Conservation (phyloP, 805 yeast genomes). For the Ogataea naganishii region DNA sequence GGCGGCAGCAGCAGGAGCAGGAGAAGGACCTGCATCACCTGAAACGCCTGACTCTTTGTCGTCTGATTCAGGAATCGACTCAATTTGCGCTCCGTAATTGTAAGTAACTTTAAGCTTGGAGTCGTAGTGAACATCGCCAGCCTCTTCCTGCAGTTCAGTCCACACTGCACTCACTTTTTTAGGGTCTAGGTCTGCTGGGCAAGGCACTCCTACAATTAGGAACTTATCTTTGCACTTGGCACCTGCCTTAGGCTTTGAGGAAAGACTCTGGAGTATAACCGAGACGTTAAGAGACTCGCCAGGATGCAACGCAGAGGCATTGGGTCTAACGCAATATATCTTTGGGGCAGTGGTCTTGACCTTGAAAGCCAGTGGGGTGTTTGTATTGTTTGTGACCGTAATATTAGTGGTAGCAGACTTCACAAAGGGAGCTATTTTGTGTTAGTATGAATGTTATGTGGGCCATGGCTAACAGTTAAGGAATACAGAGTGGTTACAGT, state of each 20-base stretch:
- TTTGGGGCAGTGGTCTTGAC: constrained; percentile 98
- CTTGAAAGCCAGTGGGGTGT: constrained; percentile 71
- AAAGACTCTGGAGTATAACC: constrained; percentile 77
- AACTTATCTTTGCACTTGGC: constrained; percentile 88
- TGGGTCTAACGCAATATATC: constrained; percentile 91
- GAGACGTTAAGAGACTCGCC: constrained; percentile 67
- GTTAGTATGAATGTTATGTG: constrained; percentile 2
- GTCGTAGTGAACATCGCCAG: constrained; percentile 14
- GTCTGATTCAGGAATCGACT: constrained; percentile 10
- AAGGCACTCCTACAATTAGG: constrained; percentile 78
- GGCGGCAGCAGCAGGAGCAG: no score
- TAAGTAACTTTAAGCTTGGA: constrained; percentile 23
- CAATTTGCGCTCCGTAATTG: constrained; percentile 46
- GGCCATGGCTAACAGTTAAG: constrained; percentile 6
- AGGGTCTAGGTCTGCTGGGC: constrained; percentile 48
- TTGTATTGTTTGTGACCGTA: constrained; percentile 48
- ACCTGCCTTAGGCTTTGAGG: constrained; percentile 64
- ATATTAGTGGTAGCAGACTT: constrained; percentile 59
- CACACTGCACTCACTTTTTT: constrained; percentile 58
- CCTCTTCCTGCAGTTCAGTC: constrained; percentile 63
- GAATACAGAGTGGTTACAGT: background rate
- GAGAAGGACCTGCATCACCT: no score
- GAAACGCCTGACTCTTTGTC: constrained; percentile 6
- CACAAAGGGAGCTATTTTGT: constrained; percentile 58
- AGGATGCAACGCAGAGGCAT: constrained; percentile 73